Percentiles rank a stretch among this genome's conserved stretches.
phyloP scores from a whole-genome alignment of 257 asterid genomes.

The Solanum corneliomulleri region DNA sequence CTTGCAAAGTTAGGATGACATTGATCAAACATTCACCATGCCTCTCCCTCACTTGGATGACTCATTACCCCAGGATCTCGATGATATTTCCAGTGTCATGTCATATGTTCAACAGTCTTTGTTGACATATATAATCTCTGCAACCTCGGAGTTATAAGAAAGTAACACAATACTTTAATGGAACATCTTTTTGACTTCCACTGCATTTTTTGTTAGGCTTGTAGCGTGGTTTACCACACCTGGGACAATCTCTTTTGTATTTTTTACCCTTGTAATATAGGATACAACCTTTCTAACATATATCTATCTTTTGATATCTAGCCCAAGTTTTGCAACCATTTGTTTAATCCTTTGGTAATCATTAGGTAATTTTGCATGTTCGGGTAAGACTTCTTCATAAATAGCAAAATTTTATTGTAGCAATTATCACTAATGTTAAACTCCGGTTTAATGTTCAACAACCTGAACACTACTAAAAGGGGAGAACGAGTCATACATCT shows the following conservation, averaged over 20 bases:
- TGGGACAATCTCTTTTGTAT: background rate
- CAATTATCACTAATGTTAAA: too few relatives aligned
- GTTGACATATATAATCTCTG: too few relatives aligned
- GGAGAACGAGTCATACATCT: background rate
- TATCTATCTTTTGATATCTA: too few relatives aligned
- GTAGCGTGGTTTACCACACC: background rate
- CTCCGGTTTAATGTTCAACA: background rate
- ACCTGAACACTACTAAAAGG: too few relatives aligned
- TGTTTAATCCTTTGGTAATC: too few relatives aligned
- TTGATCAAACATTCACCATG: background rate
- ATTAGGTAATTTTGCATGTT: background rate
- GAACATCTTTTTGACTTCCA: too few relatives aligned
- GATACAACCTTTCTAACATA: background rate
- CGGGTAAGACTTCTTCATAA: background rate
- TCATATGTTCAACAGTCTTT: too few relatives aligned
- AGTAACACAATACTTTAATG: too few relatives aligned
- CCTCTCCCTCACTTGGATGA: background rate
- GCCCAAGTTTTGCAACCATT: background rate
- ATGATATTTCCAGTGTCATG: too few relatives aligned
- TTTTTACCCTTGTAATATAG: background rate
- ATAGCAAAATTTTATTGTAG: too few relatives aligned
- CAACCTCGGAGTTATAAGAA: too few relatives aligned
- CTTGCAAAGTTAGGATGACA: background rate
- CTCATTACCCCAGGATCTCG: background rate
- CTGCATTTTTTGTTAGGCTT: background rate